These are phyloP conservation scores for Candida gorgasii DNA, from an alignment of 805 yeast species.

Conservation along the genomic window DNA sequence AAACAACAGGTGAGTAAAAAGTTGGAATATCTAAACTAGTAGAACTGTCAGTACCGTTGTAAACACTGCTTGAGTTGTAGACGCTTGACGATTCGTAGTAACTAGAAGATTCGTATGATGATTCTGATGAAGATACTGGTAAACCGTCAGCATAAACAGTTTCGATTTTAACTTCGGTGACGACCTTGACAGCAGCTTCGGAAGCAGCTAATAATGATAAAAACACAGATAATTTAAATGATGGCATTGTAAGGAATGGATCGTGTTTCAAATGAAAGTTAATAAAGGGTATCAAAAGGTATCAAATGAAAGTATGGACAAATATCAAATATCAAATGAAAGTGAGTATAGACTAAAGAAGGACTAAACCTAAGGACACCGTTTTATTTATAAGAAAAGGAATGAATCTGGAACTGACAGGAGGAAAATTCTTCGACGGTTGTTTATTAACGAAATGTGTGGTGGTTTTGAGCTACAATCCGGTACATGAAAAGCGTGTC, in stretches of 20 bases:
- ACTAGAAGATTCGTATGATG: conserved; percentile 16
- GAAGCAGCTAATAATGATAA: conserved; percentile 16
- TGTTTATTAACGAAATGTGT: conserved; percentile 4
- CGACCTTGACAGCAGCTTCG: conserved; percentile 13
- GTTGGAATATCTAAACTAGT: conserved; percentile 3
- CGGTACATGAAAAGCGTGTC: background rate
- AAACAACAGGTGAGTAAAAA: background rate
- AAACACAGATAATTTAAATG: conserved; percentile 18
- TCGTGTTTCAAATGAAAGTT: background rate
- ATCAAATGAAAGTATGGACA: too few species aligned
- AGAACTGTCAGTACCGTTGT: background rate
- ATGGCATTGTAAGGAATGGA: conserved; percentile 12
- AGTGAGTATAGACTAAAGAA: background rate
- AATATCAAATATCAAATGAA: background rate
- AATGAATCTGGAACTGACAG: conserved; percentile 2
- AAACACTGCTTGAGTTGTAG: background rate
- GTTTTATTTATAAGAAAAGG: conserved; percentile 1
- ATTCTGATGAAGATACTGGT: conserved; percentile 2
- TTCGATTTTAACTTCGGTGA: conserved; percentile 13
- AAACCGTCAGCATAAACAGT: conserved; percentile 17
- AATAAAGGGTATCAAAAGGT: background rate
- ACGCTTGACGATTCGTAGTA: background rate
- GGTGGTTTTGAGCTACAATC: conserved; percentile 1
- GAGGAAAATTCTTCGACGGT: background rate
- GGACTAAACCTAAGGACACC: background rate